A percentile compares a stretch with the other conserved stretches of the same genome.
Conservation (phyloP, 2,329 filamentous ascomycete species). For the Exophiala dermatitidis region DNA sequence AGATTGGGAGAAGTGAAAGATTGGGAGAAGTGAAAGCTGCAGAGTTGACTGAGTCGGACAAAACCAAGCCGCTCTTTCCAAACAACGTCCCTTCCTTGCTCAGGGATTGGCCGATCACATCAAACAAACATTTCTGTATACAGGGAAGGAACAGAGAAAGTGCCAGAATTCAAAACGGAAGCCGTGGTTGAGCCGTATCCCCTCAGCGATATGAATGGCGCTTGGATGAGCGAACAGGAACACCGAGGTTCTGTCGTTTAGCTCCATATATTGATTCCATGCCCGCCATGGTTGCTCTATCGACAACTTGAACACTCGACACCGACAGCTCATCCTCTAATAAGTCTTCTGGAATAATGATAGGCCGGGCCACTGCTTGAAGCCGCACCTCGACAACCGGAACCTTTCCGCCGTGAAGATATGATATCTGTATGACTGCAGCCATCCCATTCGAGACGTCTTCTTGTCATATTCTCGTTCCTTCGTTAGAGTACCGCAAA, state of each 20-base stretch:
- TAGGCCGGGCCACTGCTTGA: too few species aligned
- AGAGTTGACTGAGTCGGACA: not conserved
- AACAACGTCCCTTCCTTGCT: not conserved
- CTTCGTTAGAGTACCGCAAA: constrained; percentile 62
- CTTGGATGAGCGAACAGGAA: too few species aligned
- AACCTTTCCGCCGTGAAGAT: too few species aligned
- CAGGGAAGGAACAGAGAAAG: not conserved
- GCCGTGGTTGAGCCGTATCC: not conserved
- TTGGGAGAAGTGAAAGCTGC: not conserved
- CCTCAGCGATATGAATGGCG: too few species aligned
- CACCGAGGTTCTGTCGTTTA: too few species aligned
- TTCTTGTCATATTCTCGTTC: not conserved
- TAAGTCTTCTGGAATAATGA: too few species aligned
- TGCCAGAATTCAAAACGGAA: not conserved
- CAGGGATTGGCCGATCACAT: not conserved
- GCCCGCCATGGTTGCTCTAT: too few species aligned
- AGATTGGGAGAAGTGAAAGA: not conserved
- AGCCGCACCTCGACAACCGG: too few species aligned
- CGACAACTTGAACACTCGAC: too few species aligned
- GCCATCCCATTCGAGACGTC: not conserved
- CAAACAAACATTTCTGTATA: not conserved
- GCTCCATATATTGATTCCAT: too few species aligned
- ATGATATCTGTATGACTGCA: too few species aligned
- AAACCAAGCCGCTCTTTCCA: not conserved
- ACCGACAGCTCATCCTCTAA: too few species aligned